Base-by-base conservation (phyloP, 805 yeast species). In the Candida quercuum region DNA sequence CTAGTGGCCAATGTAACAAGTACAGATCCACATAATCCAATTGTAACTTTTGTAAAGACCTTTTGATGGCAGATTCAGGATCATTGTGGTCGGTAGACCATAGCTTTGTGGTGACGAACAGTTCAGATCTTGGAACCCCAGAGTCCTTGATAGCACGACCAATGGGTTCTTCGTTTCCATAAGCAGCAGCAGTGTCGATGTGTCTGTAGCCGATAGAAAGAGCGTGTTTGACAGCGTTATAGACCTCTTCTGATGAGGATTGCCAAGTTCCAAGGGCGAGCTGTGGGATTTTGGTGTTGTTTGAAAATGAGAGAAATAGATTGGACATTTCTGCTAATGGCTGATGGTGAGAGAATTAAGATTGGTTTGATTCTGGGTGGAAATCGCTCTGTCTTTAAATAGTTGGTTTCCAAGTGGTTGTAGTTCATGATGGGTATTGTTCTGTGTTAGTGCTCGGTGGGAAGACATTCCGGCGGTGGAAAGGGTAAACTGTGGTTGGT, bases 1-100 rank as follows among this genome's bases (percentile, higher is more conserved):
- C 64, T 28, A 72, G 70, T 5, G 95, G 95, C 91, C 91, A 85
- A 60, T 85, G 94, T 56, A 84, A 69, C 53, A 86, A 69, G 54
- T 78, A 76, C 43, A 85, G 64, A 54, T 85, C 95, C 37, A 85
- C 79, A 51, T 85, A 85, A 36, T 80, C 89, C 46, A 82, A 55
- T 1, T 76, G 77, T 43, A 84, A 66, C 48, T 76, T 74, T 45
- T 67, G 47, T 51, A 84, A 66, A 8, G 87, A 78, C 26, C 57
- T 61, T 14, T 76, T 69, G 33, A 83, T 58, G 13, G 80, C 81
- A 24, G 54, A 61, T 33, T 53, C 72, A 13, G 77, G 78, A 30
- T 57, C 51, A 38, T 63, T 57, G 37, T 71, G 78, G 45, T 68
- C 67, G 14, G 72, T 60, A 44, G 64, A 63, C 78, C 81, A 75